Evolutionary conservation across 441 rosid genomes (phyloP), one percentile per base, ranked within the genome.

Genomic region (Theobroma grandiflorum): DNA sequence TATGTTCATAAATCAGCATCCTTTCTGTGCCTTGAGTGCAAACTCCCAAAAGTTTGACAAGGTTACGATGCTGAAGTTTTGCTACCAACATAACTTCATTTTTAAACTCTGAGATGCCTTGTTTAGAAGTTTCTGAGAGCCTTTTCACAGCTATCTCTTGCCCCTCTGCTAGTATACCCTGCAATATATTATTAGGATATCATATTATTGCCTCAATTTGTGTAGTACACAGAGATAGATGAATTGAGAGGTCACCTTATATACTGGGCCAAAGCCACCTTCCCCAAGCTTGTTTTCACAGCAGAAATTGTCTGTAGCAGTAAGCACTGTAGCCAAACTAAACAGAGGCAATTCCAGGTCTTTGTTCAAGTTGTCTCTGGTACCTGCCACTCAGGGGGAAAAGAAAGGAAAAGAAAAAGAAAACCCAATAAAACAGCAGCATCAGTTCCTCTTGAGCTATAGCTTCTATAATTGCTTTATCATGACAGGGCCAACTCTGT

Each of bases 31-130:
- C 82, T 70, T 88, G 85, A 76, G 85, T 55, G 85, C 86, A 86
- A 45, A 78, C 88, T 4, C 92, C 91, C 57, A 90, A 59, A 15
- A 90, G 81, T 82, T 87, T 84, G 0, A 86, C 93, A 8, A 90
- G 86, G 76, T 90, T 90, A 50, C 79, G 82, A 78, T 88, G 93
- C 42, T 90, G 93, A 72, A 87, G 93, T 77, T 86, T 90, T 8
- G 72, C 85, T n/a, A 90, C 83, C 20, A 90, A 77, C 73, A 62
- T 69, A 15, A 88, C 89, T 83, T 90, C 93, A 61, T 87, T 88
- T 78, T 78, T 82, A 66, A 88, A 88, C 67, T 90, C 93, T 49
- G 82, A 86, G 7, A 81, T 53, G 12, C 93, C 93, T 84, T 90
- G 93, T 31, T 71, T 82, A 16, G 91, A 90, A 38, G 76, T 82